phyloP scores from a whole-genome alignment of 2,329 filamentous ascomycete species.

The Botryotinia convoluta region DNA sequence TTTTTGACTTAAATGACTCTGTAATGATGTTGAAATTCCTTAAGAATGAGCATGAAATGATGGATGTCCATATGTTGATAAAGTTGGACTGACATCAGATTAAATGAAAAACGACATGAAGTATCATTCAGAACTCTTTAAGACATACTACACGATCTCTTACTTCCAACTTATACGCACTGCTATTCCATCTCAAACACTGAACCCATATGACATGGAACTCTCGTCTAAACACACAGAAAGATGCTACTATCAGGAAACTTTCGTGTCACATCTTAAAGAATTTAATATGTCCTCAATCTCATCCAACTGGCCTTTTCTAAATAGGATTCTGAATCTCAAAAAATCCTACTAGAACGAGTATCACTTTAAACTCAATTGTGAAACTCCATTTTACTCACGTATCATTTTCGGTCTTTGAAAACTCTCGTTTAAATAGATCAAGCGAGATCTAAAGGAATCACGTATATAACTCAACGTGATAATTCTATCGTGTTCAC shows the following conservation, averaged over 20 bases:
- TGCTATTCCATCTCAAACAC: background rate
- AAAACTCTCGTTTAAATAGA: background rate
- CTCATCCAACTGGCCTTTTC: background rate
- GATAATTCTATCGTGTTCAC: background rate
- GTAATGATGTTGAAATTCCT: too few species aligned
- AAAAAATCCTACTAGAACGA: background rate
- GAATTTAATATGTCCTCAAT: background rate
- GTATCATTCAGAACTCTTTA: too few species aligned
- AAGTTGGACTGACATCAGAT: too few species aligned
- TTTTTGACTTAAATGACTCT: too few species aligned
- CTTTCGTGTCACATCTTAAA: background rate
- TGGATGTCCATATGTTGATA: too few species aligned
- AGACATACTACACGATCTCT: background rate
- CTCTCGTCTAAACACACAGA: background rate
- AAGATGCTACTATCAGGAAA: fast-evolving
- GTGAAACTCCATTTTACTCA: fast-evolving
- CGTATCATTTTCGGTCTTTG: background rate
- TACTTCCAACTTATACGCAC: background rate
- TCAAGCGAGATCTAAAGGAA: background rate
- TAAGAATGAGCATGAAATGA: too few species aligned
- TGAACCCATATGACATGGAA: fast-evolving
- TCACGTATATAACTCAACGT: background rate
- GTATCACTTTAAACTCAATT: background rate
- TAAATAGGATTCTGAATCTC: background rate
- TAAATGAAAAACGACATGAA: too few species aligned